A percentile compares a stretch with the other conserved stretches of the same genome.
phyloP scores from a whole-genome alignment of 768 basidiomycete species.

The button mushroom (Agaricus bisporus) region DNA sequence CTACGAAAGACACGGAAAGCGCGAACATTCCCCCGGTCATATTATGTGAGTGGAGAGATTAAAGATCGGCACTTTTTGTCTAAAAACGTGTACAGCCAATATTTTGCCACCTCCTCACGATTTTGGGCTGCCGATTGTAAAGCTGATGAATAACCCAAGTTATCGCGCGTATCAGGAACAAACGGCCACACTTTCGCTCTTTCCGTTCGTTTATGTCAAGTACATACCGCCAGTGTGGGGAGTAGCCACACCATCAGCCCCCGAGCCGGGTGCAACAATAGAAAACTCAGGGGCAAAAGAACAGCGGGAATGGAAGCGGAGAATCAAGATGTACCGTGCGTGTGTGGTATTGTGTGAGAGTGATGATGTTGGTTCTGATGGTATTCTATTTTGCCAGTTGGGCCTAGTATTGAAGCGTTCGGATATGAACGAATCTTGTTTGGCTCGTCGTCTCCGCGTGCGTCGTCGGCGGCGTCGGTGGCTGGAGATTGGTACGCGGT shows the following conservation, averaged over 20 bases:
- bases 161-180: conserved; percentile 72
- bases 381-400: conserved; percentile 40
- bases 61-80: not conserved
- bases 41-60: conserved; percentile 44
- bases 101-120: conserved; percentile 76
- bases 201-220: conserved; percentile 66
- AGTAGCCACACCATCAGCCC: conserved; percentile 45
- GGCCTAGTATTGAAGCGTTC: conserved; percentile 80
- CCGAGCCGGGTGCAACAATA: conserved; percentile 29
- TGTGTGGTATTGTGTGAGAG: conserved; percentile 15
- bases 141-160: conserved; percentile 71
- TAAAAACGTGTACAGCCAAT: conserved; percentile 45
- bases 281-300: conserved; percentile 40
- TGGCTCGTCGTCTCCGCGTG: conserved; percentile 66
- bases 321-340: conserved; percentile 85
- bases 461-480: conserved; percentile 38
- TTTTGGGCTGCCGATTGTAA: conserved; percentile 64
- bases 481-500: conserved; percentile 77
- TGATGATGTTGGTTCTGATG: conserved; percentile 11
- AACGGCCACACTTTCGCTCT: conserved; percentile 66
- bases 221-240: conserved; percentile 76
- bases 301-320: conserved; percentile 59
- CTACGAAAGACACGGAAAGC: conserved; percentile 38
- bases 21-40: conserved; percentile 46
- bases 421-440: conserved; percentile 80